Percentiles rank a stretch among this genome's conserved stretches.
These are phyloP conservation scores for Dactylellina cionopaga DNA, from an alignment of 2,329 filamentous ascomycete species.

Conservation along the genomic window DNA sequence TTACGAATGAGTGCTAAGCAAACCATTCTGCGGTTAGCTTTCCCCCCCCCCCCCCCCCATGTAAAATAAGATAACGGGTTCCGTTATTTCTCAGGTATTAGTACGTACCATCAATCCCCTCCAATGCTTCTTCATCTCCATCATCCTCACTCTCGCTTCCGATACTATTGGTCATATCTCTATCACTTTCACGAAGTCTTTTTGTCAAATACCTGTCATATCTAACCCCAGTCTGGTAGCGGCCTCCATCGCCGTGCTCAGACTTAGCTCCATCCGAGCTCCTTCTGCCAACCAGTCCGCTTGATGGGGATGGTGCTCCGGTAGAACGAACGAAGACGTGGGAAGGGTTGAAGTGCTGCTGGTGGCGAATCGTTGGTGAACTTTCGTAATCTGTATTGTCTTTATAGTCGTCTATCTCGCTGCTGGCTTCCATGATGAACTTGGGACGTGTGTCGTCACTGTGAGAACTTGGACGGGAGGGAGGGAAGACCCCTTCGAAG, in stretches of 20 bases:
- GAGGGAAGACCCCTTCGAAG: neutral
- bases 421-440: neutral
- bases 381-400: neutral
- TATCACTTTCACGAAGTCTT: neutral
- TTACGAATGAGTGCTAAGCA: neutral
- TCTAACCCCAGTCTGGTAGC: neutral
- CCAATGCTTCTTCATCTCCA: neutral
- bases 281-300: neutral
- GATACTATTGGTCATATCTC: neutral
- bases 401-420: neutral
- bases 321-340: conserved; percentile 5
- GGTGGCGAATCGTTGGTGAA: neutral
- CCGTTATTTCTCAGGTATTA: neutral
- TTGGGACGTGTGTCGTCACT: neutral
- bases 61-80: no score
- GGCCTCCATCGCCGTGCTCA: neutral
- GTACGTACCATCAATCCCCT: neutral
- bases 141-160: neutral
- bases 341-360: neutral
- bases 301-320: conserved; percentile 19
- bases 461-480: neutral
- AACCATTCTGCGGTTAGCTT: neutral
- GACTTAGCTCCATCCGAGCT: neutral
- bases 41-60: no score
- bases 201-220: neutral